Evolutionary conservation across 805 yeast genomes (phyloP).

Genomic region (Henningerozyma blattae): DNA sequence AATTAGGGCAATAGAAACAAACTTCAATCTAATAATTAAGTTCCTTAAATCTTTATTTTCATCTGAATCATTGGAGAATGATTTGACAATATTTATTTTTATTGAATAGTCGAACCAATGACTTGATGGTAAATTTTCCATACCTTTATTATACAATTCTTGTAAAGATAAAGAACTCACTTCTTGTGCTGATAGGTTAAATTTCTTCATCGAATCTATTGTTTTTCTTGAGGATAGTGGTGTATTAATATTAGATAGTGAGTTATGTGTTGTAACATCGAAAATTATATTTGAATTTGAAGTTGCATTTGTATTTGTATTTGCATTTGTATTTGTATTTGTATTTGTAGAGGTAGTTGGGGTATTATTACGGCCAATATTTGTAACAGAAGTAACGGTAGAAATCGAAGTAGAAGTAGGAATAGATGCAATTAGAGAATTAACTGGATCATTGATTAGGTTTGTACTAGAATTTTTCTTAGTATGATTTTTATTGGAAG

Average conservation of each 20-base stretch:
- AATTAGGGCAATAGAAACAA: slow-evolving; percentile 54
- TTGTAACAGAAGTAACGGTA: not conserved
- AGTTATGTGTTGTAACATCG: slow-evolving; percentile 1
- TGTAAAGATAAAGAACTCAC: slow-evolving; percentile 42
- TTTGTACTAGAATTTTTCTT: slow-evolving; percentile 3
- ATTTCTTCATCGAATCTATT: slow-evolving; percentile 30
- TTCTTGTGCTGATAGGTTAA: slow-evolving; percentile 42
- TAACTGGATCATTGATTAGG: slow-evolving; percentile 2
- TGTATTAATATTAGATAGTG: too few relatives aligned
- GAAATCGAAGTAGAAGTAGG: not conserved
- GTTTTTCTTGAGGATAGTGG: too few relatives aligned
- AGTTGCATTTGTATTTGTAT: not conserved
- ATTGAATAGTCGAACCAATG: slow-evolving; percentile 52
- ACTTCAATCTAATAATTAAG: slow-evolving; percentile 49
- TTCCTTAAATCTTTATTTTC: slow-evolving; percentile 46
- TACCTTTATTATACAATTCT: slow-evolving; percentile 53
- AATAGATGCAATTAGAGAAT: too few relatives aligned
- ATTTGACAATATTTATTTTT: slow-evolving; percentile 54
- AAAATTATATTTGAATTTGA: slow-evolving; percentile 6
- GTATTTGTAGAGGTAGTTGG: not conserved
- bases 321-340: not conserved
- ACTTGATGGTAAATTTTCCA: slow-evolving; percentile 45
- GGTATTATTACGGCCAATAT: not conserved
- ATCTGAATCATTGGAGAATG: slow-evolving; percentile 47
- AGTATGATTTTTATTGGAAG: slow-evolving; percentile 7